Base-by-base conservation (phyloP, 2,329 filamentous ascomycete genomes). In the Setomelanomma holmii region DNA sequence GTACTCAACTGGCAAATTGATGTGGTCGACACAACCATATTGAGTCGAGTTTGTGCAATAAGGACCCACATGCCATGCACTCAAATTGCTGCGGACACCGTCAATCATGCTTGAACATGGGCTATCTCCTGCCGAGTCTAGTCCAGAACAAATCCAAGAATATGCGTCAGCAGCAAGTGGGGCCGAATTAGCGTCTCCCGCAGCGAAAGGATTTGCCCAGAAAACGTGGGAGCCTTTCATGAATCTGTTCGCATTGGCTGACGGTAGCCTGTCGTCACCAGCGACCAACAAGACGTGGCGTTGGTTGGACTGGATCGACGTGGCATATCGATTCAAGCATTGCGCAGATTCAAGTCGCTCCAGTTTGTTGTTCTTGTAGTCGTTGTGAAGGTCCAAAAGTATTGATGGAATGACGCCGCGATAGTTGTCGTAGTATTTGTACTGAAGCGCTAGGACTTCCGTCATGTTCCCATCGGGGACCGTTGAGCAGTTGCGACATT, bases 301-400 rank as follows among this genome's bases (percentile, higher is more conserved):
- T 17, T 53, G 36, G n/a, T 46, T 42, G 4, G 53, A 55, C 8
- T 60, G 53, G 14, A 60, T 51, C 4, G 22, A 44, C 4, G 49
- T 39, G 2, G 58, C 55, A 42, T 68, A 69, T 24, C 44, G 39
- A 7, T 60, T 39, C 1, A 68, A 46, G 40, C 66, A 69, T 5
- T 58, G 43, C 1, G 14, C 6, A 8, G 42, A 23, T 2, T 40
- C 24, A 6, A 61, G 43, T 17, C 12, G 40, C 10, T 56, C 45
- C 1, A 61, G 43, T 4, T 38, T n/a, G 4, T 43, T 43, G 17
- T 23, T 14, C 21, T 47, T 30, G 21, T 40, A 47, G 8, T 47
- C 23, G 6, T 33, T 19, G 17, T 40, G 36, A 22, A 47, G 17
- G 3, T 19, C 17, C 14, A 33, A 10, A 17, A 47, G 23, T 3